phyloP scores from a whole-genome alignment of 2,329 filamentous ascomycete genomes.

The Blastomyces parvus region DNA sequence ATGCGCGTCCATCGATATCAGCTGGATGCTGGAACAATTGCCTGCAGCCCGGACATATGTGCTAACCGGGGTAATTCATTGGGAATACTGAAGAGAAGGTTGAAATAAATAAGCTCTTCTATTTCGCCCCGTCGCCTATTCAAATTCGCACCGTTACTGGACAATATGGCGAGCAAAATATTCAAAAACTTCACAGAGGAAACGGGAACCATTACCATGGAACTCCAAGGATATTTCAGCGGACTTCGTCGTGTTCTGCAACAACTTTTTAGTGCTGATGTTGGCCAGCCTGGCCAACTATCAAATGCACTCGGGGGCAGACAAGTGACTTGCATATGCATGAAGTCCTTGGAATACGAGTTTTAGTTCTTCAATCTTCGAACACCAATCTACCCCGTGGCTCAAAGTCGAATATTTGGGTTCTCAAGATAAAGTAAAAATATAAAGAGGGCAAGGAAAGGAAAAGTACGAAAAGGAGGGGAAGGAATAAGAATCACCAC shows the following conservation, averaged over 20 bases:
- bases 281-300: background rate
- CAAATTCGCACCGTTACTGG: background rate
- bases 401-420: background rate
- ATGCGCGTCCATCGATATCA: no score
- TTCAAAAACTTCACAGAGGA: background rate
- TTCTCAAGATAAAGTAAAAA: background rate
- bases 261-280: background rate
- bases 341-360: background rate
- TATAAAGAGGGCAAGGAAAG: no score
- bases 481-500: background rate
- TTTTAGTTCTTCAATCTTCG: background rate
- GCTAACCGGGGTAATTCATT: no score
- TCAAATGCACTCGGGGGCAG: background rate
- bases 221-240: background rate
- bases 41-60: no score
- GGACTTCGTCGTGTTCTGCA: background rate
- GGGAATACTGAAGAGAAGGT: no score
- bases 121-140: no score
- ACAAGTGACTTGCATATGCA: background rate
- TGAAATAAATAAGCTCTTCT: no score
- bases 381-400: background rate
- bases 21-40: no score
- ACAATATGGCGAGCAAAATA: background rate
- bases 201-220: background rate
- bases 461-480: no score